Conservation (phyloP, 1,139 yeast species). For the Cylindricascospora bacillispora region DNA sequence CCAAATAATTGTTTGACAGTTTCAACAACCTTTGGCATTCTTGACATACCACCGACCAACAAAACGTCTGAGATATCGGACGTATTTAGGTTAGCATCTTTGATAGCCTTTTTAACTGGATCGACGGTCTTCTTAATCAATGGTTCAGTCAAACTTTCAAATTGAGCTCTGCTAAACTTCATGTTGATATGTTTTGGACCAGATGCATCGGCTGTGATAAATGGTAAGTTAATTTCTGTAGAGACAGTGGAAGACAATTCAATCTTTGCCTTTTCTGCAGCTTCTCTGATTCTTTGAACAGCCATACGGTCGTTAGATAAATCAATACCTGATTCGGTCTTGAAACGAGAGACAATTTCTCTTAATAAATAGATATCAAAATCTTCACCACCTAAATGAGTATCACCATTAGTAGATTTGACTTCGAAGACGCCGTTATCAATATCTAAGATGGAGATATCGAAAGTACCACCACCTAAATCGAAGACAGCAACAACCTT, state of each 20-base stretch:
- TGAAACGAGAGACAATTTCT: slow-evolving; percentile 82
- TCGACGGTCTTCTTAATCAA: slow-evolving; percentile 86
- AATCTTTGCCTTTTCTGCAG: slow-evolving; percentile 99
- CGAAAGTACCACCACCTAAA: slow-evolving; percentile 99
- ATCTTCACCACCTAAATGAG: slow-evolving; percentile 98
- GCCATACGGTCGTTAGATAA: slow-evolving; percentile 94
- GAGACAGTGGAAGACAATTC: slow-evolving; percentile 89
- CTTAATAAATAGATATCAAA: slow-evolving; percentile 80
- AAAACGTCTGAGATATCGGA: slow-evolving; percentile 90
- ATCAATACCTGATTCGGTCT: slow-evolving; percentile 85
- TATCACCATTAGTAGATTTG: slow-evolving; percentile 97
- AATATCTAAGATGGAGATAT: slow-evolving; percentile 86
- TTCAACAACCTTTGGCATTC: slow-evolving; percentile 99
- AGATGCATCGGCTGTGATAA: slow-evolving; percentile 5
- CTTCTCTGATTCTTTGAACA: slow-evolving; percentile 98
- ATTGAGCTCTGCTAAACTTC: slow-evolving; percentile 85
- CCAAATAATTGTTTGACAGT: slow-evolving; percentile 90
- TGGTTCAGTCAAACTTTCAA: slow-evolving; percentile 82
- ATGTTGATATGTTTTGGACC: slow-evolving; percentile 18
- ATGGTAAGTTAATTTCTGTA: slow-evolving; percentile 15
- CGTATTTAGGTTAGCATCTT: slow-evolving; percentile 82
- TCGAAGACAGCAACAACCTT: slow-evolving; percentile 91
- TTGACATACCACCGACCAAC: slow-evolving; percentile 99
- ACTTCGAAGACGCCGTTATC: slow-evolving; percentile 97
- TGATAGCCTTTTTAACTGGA: slow-evolving; percentile 97